These are phyloP conservation scores for Cryptococcus wingfieldii DNA, from an alignment of 1,284 basidiomycete species.

Conservation along the genomic window DNA sequence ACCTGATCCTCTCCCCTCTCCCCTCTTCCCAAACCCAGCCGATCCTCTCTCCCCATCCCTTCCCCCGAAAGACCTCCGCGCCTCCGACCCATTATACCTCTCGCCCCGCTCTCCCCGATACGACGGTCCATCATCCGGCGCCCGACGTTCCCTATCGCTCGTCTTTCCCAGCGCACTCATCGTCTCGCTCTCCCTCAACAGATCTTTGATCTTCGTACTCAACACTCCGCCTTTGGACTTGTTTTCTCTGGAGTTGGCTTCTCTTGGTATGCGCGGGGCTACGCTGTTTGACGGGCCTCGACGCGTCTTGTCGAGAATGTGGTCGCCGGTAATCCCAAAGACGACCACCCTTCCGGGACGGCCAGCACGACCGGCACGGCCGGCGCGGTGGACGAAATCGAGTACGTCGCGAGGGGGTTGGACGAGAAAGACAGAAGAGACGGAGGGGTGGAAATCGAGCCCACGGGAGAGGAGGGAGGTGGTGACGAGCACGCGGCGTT, in stretches of 20 bases:
- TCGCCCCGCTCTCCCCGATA: neutral
- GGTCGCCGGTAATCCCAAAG: conserved; percentile 40
- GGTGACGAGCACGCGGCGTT: conserved; percentile 65
- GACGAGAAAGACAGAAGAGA: conserved; percentile 74
- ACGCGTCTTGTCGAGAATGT: neutral
- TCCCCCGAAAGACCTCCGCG: too few species aligned
- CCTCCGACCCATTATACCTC: too few species aligned
- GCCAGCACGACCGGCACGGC: conserved; percentile 61
- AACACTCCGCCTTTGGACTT: neutral
- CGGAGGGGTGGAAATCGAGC: conserved; percentile 72
- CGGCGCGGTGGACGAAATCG: conserved; percentile 84
- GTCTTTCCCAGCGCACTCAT: neutral
- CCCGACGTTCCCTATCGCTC: too few species aligned
- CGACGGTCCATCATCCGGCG: too few species aligned
- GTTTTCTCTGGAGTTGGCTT: too few species aligned
- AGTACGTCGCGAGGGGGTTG: conserved; percentile 81
- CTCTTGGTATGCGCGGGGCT: too few species aligned
- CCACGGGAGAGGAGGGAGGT: conserved; percentile 88
- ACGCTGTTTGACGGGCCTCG: neutral
- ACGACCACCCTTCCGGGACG: conserved; percentile 58
- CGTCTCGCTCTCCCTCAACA: neutral
- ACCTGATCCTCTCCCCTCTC: too few species aligned
- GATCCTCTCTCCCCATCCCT: too few species aligned
- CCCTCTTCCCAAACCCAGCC: too few species aligned
- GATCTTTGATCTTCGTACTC: neutral